Conservation (phyloP, 306 rosid genomes). For the Acacia crassicarpa region DNA sequence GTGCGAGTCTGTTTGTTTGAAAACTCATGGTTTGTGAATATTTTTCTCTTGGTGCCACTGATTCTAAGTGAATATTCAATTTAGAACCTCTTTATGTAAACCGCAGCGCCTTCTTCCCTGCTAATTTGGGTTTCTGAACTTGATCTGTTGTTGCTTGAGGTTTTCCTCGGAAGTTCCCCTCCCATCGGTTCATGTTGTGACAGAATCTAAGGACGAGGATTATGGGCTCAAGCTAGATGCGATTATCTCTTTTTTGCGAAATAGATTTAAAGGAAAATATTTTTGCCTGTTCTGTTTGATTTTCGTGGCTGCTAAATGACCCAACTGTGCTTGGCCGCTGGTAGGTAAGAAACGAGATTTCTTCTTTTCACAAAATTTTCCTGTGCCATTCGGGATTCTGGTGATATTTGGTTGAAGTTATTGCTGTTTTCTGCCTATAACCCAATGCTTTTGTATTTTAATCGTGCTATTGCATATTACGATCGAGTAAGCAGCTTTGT, state of each 20-base stretch:
- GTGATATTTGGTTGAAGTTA: constrained; percentile 30
- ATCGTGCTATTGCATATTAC: neutral
- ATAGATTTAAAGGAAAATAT: neutral
- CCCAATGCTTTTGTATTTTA: constrained; percentile 12
- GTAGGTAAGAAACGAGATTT: constrained; percentile 50
- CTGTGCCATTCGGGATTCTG: neutral
- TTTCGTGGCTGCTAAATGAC: constrained; percentile 38
- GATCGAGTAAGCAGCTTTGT: constrained; percentile 10
- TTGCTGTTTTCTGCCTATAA: neutral
- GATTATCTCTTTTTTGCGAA: neutral
- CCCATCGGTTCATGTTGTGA: neutral
- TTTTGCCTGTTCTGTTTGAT: constrained; percentile 7
- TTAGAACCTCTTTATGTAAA: neutral
- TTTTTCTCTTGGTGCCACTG: neutral
- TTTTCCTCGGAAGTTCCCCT: constrained; percentile 12
- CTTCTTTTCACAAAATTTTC: constrained; percentile 14
- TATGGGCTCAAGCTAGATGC: neutral
- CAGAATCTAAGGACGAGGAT: neutral
- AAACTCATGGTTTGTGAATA: neutral
- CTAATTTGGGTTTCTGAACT: constrained; percentile 16
- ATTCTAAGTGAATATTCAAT: neutral
- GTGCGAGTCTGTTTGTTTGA: constrained; percentile 29
- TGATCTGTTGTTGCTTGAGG: constrained; percentile 37
- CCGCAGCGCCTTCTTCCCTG: neutral
- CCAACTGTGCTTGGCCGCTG: constrained; percentile 47